Evolutionary conservation across 768 basidiomycete species (phyloP).

Genomic region (Termitomyces eurrhizus): DNA sequence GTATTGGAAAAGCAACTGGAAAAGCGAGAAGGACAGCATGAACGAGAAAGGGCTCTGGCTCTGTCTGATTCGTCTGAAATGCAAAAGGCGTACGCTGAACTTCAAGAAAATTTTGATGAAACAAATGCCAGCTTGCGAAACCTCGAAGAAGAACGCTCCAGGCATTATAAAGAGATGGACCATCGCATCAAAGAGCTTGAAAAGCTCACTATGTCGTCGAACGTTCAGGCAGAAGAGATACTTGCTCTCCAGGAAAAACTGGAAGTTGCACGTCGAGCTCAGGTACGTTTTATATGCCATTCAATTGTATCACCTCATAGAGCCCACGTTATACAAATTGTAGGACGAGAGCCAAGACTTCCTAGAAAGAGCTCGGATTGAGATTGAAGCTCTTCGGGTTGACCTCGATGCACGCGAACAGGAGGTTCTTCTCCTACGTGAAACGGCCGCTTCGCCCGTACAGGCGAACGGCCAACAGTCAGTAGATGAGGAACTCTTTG

Average conservation of each 20-base stretch:
- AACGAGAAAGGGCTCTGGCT: constrained; percentile 48
- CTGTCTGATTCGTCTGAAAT: constrained; percentile 53
- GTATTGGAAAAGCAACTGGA: constrained; percentile 40
- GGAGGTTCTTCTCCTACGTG: constrained; percentile 58
- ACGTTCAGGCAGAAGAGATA: constrained; percentile 52
- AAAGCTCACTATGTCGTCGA: constrained; percentile 39
- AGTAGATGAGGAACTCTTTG: constrained; percentile 71
- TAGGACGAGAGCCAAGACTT: constrained; percentile 63
- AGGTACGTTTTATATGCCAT: constrained; percentile 24
- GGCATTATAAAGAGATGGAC: constrained; percentile 51
- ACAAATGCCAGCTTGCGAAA: constrained; percentile 49
- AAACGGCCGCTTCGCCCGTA: constrained; percentile 38
- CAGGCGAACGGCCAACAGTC: constrained; percentile 42
- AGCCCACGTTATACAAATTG: neutral
- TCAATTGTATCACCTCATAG: neutral
- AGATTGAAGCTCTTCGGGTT: constrained; percentile 64
- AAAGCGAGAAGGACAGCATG: constrained; percentile 40
- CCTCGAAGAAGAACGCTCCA: constrained; percentile 64
- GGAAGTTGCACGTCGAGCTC: constrained; percentile 36
- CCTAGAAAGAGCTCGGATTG: constrained; percentile 59
- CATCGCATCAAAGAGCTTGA: constrained; percentile 58
- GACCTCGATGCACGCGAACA: constrained; percentile 62
- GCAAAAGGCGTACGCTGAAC: constrained; percentile 55
- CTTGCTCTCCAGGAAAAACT: constrained; percentile 48
- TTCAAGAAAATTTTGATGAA: constrained; percentile 59